Conservation (phyloP, 2,329 filamentous ascomycete species). For the Penicillium oxalicum region DNA sequence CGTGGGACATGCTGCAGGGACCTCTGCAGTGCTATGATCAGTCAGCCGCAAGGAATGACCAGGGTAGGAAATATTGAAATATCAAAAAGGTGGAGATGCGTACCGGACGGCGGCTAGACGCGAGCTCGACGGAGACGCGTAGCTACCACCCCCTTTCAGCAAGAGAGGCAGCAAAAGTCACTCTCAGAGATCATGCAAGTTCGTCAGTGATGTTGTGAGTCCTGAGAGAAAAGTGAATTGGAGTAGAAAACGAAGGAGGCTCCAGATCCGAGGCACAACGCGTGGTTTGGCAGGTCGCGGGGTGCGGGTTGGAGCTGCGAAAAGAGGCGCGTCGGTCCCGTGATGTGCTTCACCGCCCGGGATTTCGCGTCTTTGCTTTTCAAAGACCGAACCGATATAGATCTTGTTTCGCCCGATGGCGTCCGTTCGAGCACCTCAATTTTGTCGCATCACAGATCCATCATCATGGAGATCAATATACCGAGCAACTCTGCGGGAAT, state of each 20-base stretch:
- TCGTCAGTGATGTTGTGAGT: slow-evolving; percentile 1
- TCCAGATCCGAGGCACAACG: slow-evolving; percentile 13
- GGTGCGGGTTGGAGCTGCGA: slow-evolving; percentile 10
- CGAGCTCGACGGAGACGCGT: slow-evolving; percentile 30
- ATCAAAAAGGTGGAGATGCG: slow-evolving; percentile 11
- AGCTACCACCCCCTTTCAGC: slow-evolving; percentile 20
- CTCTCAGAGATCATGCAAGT: slow-evolving; percentile 14
- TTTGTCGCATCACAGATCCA: slow-evolving; percentile 3
- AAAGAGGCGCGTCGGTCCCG: slow-evolving; percentile 22
- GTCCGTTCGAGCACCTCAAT: slow-evolving; percentile 14
- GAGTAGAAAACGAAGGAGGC: slow-evolving; percentile 5
- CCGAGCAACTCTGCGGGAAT: slow-evolving; percentile 54
- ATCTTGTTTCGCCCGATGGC: slow-evolving; percentile 14
- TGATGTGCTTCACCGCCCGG: slow-evolving; percentile 19
- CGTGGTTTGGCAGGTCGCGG: slow-evolving; percentile 19
- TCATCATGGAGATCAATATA: slow-evolving; percentile 43
- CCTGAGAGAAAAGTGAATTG: slow-evolving; percentile 12
- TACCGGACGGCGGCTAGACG: slow-evolving; percentile 24
- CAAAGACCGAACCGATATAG: background rate
- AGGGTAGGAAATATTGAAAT: slow-evolving; percentile 10
- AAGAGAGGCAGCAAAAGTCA: slow-evolving; percentile 18
- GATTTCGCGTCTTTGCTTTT: slow-evolving; percentile 23
- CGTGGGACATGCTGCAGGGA: slow-evolving; percentile 31
- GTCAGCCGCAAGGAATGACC: slow-evolving; percentile 5
- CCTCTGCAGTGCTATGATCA: slow-evolving; percentile 3